Base-by-base conservation (phyloP, 2,329 filamentous ascomycete species). In the Colletotrichum neosansevieriae region DNA sequence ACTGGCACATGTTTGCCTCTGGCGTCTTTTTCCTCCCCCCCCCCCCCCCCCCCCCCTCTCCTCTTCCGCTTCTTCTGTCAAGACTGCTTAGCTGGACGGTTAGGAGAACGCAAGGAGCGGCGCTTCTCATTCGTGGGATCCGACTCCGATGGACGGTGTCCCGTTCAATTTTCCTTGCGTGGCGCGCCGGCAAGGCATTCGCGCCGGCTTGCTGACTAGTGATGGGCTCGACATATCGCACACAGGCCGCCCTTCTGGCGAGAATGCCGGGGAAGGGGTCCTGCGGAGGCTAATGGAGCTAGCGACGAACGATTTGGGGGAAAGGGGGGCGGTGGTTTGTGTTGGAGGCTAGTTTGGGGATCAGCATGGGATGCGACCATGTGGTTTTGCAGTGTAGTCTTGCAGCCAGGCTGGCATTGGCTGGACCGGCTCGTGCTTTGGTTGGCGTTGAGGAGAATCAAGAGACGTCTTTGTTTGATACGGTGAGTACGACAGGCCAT, bases 271-370 rank as follows among this genome's bases (percentile, higher is more conserved):
- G 49, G 24, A 62, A 38, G 15, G 56, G 49, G 49, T 62, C 59
- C 59, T 54, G 49, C 59, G 59, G 42, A 58, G 56, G 40, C 56
- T 47, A 58, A 29, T 9, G 29, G 29, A 58, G 42, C 40, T 58
- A 58, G 42, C 24, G 29, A 58, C 42, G 56, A 58, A 58, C 56
- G 42, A n/a, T 36, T 13, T 29, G 54, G 38, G 42, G 40, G 40
- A 12, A 29, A 42, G 11, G 19, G 12, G 19, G 21, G 32, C 24
- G 29, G 17, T 42, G 15, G 32, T 34, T 6, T 9, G 7, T 29
- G 32, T 19, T 9, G 50, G 50, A n/a, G 12, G 11, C 36, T 29
- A 38, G 50, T 36, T 15, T 49, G 42, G 42, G 29, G 57, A 13
- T 38, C 10, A 13, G 36, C 36, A 13, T 38, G 12, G 36, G 12